A percentile compares a stretch with the other conserved stretches of the same genome.
Evolutionary conservation across 257 asterid species (phyloP).

Genomic region (Nyctanthes arbortristis): DNA sequence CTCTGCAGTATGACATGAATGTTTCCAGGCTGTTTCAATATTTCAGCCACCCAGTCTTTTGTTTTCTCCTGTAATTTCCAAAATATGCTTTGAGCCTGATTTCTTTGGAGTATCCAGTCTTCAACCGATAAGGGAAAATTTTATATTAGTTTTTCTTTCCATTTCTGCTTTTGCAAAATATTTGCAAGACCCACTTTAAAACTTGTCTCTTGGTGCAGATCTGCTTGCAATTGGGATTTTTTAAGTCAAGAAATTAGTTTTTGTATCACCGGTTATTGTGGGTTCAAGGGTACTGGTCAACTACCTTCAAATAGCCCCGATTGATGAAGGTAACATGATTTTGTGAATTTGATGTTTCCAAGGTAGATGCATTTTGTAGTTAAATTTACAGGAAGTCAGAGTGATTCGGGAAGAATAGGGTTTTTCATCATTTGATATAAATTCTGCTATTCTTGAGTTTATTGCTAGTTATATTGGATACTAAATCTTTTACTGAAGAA

Average conservation of each 20-base stretch:
- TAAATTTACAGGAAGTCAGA: neutral
- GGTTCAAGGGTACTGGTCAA: conserved; percentile 15
- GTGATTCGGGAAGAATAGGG: conserved; percentile 30
- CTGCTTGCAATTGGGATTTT: conserved; percentile 32
- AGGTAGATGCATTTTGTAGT: neutral
- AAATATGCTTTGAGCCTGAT: neutral
- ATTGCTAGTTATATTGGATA: conserved; percentile 16
- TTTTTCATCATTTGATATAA: conserved; percentile 13
- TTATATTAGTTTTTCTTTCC: too few species aligned
- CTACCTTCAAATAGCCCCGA: neutral
- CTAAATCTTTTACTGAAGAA: conserved; percentile 15
- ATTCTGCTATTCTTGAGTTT: conserved; percentile 11
- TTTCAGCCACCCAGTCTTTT: conserved; percentile 37
- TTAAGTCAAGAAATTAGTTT: conserved; percentile 3
- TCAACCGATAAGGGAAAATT: neutral
- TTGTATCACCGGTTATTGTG: conserved; percentile 28
- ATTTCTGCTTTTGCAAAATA: too few species aligned
- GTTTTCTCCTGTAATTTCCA: conserved; percentile 7
- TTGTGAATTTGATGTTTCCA: conserved; percentile 21
- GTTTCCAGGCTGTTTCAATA: conserved; percentile 57
- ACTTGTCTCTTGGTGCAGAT: conserved; percentile 53
- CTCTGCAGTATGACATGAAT: conserved; percentile 27
- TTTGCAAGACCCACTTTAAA: too few species aligned
- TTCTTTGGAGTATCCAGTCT: conserved; percentile 14
- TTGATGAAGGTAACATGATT: conserved; percentile 40